phyloP scores from a whole-genome alignment of 129 eudicot species.

The Lactuca saligna region DNA sequence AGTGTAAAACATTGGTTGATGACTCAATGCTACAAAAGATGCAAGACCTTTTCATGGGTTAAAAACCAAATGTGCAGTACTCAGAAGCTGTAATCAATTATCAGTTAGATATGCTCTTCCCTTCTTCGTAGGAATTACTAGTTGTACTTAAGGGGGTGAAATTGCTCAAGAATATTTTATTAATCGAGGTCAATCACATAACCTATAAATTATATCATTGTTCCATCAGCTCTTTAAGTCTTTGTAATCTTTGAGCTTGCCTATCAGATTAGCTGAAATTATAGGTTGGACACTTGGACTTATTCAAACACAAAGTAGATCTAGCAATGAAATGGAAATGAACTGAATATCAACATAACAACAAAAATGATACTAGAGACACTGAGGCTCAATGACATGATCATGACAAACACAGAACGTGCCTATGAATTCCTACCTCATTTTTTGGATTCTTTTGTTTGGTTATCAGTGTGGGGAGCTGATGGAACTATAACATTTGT shows the following conservation, averaged over 20 bases:
- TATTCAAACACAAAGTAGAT: neutral
- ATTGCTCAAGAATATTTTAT: neutral
- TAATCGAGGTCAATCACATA: neutral
- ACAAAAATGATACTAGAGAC: slow-evolving; percentile 3
- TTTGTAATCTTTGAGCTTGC: neutral
- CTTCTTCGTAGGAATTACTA: neutral
- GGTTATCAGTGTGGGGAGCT: neutral
- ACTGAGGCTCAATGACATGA: neutral
- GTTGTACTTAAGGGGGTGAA: slow-evolving; percentile 3
- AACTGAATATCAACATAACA: neutral
- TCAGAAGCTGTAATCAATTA: slow-evolving; percentile 16
- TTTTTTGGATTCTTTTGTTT: neutral
- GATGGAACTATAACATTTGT: neutral
- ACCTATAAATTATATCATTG: neutral
- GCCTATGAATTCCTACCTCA: neutral
- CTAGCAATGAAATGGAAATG: neutral
- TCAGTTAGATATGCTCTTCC: slow-evolving; percentile 13
- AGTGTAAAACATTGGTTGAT: neutral
- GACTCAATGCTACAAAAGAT: slow-evolving; percentile 11
- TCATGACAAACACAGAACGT: neutral
- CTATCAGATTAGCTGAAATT: slow-evolving; percentile 1
- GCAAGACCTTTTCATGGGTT: neutral
- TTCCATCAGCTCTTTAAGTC: slow-evolving; percentile 2
- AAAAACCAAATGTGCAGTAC: slow-evolving; percentile 2
- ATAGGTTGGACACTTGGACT: neutral